Base-by-base conservation (phyloP, 495 filamentous ascomycete genomes). In the Neurospora sp. region DNA sequence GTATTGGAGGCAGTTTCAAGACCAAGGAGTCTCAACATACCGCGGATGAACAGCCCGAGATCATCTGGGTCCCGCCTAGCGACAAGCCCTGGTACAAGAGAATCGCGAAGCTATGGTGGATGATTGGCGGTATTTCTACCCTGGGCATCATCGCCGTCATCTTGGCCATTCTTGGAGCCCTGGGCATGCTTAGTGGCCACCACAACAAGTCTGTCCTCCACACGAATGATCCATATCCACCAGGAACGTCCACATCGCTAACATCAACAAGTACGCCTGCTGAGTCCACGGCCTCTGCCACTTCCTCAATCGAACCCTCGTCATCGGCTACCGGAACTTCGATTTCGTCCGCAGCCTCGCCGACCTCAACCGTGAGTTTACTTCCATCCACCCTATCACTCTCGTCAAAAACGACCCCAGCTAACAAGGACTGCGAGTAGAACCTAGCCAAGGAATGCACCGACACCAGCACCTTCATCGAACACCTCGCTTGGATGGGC, bases 151-250 rank as follows among this genome's bases (percentile, higher is more conserved):
- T 61, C 3, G 78, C 40, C 17, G 77, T 80, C 40, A 14, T 80
- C 17, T 35, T 80, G 42, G 78, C 78, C 12, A 78, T 80, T 31
- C 74, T 80, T 12, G 78, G 75, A 40, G 78, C 75, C 69, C 74
- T 78, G 77, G 72, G 72, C 20, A 68, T 71, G 8, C 61, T 79
- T 7, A 41, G 42, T 1, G 53, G 53, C 9, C 48, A 68, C 53
- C 53, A 65, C 53, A 65, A 35, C 61, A 68, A 48, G 78, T 79
- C 71, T 40, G 75, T 69, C 14, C 14, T 27, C 10, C 35, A 70
- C 1, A 9, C 22, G 22, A 31, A 27, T 61, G 27, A 7, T 40
- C 14, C 39, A n/a, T 20, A 31, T 38, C 38, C 69, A 22, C 38
- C 53, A 37, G n/a, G 53, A 65, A 35, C 72, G 41, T 40, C 22